Evolutionary conservation across 139 green algal species (phyloP), one percentile per base, ranked within the genome.

Genomic region (Micractinium conductrix): DNA sequence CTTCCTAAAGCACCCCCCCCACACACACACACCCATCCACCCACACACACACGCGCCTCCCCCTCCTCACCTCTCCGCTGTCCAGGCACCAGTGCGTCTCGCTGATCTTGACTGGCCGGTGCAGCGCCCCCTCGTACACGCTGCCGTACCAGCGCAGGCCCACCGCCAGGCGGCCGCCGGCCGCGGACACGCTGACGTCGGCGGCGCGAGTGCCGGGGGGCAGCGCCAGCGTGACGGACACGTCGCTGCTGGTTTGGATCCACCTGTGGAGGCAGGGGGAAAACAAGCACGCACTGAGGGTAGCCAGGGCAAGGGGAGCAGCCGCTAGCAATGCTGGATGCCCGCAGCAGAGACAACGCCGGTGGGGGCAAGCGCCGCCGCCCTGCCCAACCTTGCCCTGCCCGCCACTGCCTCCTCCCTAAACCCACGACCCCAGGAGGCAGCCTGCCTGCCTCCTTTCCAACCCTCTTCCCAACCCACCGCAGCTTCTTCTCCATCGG

Each of bases 1-100:
- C 8, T 62, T 14, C 53, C 53, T 62, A 21, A 14, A 19, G 24
- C 10, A 19, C 53, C 53, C 2, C 8, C 53, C 53, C 53, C 8
- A 2, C 30, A 12, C 37, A 48, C 30, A 12, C 33, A 28, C 33
- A 21, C 33, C 10, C 65, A 9, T 75, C 17, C n/a, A n/a, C n/a
- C 69, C 67, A 45, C 5, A 19, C 33, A 74, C n/a, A 26, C 7
- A 28, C 37, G 35, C 68, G 5, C n/a, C 72, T 37, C 10, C 35
- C 48, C 26, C 67, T 55, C 10, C 65, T 37, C 78, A 91, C 85
- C 74, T 93, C 84, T 4, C 67, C 33, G 30, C 71, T 90, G 48
- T 94, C 92, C n/a, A 96, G 53, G 40, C 85, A 85, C 93, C 93
- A 96, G 26, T 85, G 37, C 19, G 84, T 75, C 50, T 96, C 93